These are phyloP conservation scores for Imleria badia DNA, from an alignment of 768 basidiomycete species.

Conservation along the genomic window DNA sequence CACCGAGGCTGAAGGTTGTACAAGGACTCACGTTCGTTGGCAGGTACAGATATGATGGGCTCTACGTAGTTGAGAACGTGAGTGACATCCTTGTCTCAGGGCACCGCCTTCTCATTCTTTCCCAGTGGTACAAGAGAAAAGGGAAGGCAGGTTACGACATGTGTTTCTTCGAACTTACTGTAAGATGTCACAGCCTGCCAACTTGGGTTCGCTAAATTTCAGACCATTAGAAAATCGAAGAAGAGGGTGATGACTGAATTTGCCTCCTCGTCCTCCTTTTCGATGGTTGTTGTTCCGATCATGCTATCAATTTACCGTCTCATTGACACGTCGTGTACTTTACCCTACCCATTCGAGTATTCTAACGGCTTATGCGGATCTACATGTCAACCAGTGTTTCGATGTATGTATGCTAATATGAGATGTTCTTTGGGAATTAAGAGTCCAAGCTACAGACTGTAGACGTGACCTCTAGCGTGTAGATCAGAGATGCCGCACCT, in stretches of 20 bases:
- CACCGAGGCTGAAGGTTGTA: background rate
- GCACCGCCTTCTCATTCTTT: background rate
- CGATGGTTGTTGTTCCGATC: too few species aligned
- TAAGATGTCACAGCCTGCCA: background rate
- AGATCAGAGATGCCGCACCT: background rate
- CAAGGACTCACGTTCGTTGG: background rate
- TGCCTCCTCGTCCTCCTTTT: background rate
- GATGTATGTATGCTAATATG: too few species aligned
- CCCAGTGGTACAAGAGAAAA: conserved; percentile 10
- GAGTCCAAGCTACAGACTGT: too few species aligned
- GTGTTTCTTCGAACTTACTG: conserved; percentile 32
- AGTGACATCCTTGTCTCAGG: background rate
- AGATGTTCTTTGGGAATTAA: too few species aligned
- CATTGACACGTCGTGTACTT: too few species aligned
- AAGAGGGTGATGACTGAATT: conserved; percentile 11
- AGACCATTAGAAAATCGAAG: conserved; percentile 22
- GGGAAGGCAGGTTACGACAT: conserved; percentile 23
- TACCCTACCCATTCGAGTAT: too few species aligned
- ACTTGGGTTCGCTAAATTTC: background rate
- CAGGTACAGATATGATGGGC: conserved; percentile 33
- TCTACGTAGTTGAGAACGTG: conserved; percentile 29
- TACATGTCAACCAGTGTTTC: too few species aligned
- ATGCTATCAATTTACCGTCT: too few species aligned
- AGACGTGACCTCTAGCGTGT: background rate
- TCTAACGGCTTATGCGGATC: too few species aligned